phyloP scores from a whole-genome alignment of 495 filamentous ascomycete species.

The Talaromyces wortmannii region DNA sequence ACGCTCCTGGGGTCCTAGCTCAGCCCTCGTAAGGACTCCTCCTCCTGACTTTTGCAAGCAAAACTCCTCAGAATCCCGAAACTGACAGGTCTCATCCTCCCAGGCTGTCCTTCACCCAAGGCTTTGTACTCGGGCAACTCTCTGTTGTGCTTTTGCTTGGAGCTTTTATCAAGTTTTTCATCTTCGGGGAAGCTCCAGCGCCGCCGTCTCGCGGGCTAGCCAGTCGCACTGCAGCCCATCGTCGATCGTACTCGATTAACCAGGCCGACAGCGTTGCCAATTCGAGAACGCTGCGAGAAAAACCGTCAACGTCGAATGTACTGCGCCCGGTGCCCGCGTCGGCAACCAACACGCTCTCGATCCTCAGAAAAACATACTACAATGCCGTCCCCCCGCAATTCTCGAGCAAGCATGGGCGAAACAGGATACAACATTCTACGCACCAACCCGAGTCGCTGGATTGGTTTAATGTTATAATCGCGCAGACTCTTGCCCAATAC shows the following conservation, averaged over 20 bases:
- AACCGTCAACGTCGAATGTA: conserved; percentile 68
- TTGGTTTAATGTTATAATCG: conserved; percentile 98
- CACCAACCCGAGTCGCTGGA: conserved; percentile 98
- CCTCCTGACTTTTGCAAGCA: background rate
- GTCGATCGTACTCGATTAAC: conserved; percentile 56
- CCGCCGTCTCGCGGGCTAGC: conserved; percentile 72
- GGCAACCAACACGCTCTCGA: conserved; percentile 74
- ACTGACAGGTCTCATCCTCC: background rate
- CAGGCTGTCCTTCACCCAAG: conserved; percentile 86
- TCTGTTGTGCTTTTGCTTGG: conserved; percentile 84
- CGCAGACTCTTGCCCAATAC: conserved; percentile 95
- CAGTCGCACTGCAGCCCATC: conserved; percentile 55
- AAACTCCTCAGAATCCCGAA: too few species aligned
- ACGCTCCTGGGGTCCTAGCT: conserved; percentile 17
- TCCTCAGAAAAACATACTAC: conserved; percentile 95
- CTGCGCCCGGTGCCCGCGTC: conserved; percentile 53
- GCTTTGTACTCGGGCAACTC: conserved; percentile 87
- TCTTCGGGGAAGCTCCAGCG: conserved; percentile 88
- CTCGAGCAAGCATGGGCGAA: conserved; percentile 35
- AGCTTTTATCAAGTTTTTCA: conserved; percentile 99
- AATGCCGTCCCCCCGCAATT: conserved; percentile 59
- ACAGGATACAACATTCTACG: conserved; percentile 50
- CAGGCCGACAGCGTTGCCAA: conserved; percentile 16
- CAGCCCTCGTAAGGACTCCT: conserved; percentile 44
- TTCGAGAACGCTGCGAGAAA: conserved; percentile 54